These are phyloP conservation scores for Sclerotinia minor DNA, from an alignment of 2,329 filamentous ascomycete genomes.

Conservation along the genomic window DNA sequence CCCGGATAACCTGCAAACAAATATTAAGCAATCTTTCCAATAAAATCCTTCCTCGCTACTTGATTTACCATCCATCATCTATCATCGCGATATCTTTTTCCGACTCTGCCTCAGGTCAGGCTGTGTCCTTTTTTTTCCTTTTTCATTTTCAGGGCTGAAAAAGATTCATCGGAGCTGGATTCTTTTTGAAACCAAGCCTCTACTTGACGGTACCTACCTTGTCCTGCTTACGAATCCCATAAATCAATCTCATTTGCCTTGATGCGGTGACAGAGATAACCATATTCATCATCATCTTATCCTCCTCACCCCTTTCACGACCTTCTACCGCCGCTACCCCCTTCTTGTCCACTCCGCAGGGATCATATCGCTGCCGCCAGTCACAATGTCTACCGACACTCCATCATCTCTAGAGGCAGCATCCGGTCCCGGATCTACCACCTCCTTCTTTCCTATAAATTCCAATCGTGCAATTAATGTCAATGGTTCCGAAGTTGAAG, in stretches of 20 bases:
- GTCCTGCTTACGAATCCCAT: conserved; percentile 21
- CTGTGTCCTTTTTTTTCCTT: conserved; percentile 26
- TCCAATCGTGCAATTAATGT: conserved; percentile 49
- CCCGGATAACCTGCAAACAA: conserved; percentile 19
- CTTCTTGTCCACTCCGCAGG: conserved; percentile 11
- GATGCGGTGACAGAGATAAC: conserved; percentile 23
- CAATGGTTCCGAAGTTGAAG: conserved; percentile 10
- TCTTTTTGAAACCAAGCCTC: conserved; percentile 32
- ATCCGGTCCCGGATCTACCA: conserved; percentile 27
- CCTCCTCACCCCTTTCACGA: neutral
- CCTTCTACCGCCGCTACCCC: conserved; percentile 1
- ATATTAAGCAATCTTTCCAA: conserved; percentile 22
- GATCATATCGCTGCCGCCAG: neutral
- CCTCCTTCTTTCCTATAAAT: conserved; percentile 60
- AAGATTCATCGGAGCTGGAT: conserved; percentile 28
- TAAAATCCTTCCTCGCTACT: neutral
- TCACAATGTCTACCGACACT: conserved; percentile 9
- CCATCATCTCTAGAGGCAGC: conserved; percentile 12
- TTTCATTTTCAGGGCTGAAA: conserved; percentile 23
- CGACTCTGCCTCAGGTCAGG: conserved; percentile 30
- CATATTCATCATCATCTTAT: conserved; percentile 12
- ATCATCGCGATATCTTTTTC: conserved; percentile 1
- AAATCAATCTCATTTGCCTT: conserved; percentile 6
- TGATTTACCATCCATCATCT: neutral
- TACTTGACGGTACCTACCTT: conserved; percentile 31